These are phyloP conservation scores for Rhipidocladum racemiflorum DNA, from an alignment of 176 grass and related monocot species.

Conservation along the genomic window DNA sequence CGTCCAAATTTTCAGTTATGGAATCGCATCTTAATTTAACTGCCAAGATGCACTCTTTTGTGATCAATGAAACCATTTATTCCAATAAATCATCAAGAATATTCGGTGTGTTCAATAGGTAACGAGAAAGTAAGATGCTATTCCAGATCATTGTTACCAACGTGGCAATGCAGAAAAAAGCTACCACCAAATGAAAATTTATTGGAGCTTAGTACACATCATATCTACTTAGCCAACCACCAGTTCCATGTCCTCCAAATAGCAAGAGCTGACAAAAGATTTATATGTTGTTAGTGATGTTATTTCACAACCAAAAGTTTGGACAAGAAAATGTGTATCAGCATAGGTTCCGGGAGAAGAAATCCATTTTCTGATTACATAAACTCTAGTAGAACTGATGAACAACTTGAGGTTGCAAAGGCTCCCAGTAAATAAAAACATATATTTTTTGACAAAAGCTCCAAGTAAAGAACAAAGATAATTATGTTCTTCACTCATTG, in stretches of 20 bases:
- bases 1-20: neutral
- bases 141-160: neutral
- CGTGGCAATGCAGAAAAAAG: neutral
- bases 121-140: neutral
- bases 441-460: neutral
- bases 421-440: neutral
- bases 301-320: neutral
- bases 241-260: conserved; percentile 97
- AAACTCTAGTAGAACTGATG: neutral
- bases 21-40: neutral
- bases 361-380: conserved; percentile 1
- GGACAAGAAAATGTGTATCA: neutral
- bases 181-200: neutral
- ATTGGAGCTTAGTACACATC: conserved; percentile 65
- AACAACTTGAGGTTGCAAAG: neutral
- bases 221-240: conserved; percentile 95
- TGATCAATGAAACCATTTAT: neutral
- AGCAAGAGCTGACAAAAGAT: conserved; percentile 70
- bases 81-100: neutral
- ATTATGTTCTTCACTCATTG: neutral
- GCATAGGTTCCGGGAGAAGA: neutral
- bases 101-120: neutral
- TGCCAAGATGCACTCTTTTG: neutral
- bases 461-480: neutral
- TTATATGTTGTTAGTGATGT: conserved; percentile 21